Evolutionary conservation across 495 filamentous ascomycete species (phyloP).

Genomic region (Penicillium antarcticum): DNA sequence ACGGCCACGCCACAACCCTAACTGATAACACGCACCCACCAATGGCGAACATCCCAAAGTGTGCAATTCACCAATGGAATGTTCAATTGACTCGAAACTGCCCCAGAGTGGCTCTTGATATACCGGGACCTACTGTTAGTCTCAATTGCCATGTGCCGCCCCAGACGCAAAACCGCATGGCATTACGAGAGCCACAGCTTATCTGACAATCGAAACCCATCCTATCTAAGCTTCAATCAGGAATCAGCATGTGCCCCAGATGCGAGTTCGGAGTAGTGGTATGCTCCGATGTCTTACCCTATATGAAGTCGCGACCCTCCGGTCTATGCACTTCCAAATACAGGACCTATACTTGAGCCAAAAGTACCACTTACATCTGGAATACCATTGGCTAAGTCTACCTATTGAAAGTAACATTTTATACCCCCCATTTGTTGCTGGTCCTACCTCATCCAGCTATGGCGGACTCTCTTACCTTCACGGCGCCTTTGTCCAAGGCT

Average conservation of each 20-base stretch:
- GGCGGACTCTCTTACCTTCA: slow-evolving; percentile 25
- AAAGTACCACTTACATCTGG: too few species aligned
- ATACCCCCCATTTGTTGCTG: neutral
- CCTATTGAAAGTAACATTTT: neutral
- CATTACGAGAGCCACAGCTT: slow-evolving; percentile 8
- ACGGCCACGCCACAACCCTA: neutral
- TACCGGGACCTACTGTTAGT: neutral
- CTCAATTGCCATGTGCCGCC: too few species aligned
- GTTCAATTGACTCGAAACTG: too few species aligned
- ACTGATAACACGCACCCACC: slow-evolving; percentile 7
- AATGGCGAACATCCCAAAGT: neutral
- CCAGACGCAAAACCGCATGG: neutral
- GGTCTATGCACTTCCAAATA: neutral
- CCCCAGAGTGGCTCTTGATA: neutral
- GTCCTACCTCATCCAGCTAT: neutral
- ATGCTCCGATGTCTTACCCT: neutral
- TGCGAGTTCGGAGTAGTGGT: slow-evolving; percentile 28
- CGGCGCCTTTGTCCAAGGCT: slow-evolving; percentile 61
- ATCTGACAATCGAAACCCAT: neutral
- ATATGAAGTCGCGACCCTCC: neutral
- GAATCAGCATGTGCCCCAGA: neutral
- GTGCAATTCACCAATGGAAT: too few species aligned
- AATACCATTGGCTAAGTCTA: neutral
- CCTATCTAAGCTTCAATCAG: slow-evolving; percentile 8
- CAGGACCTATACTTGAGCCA: too few species aligned